A percentile compares a stretch with the other conserved stretches of the same genome.
Conservation (phyloP, 2,329 filamentous ascomycete genomes). For the Fusarium poae region DNA sequence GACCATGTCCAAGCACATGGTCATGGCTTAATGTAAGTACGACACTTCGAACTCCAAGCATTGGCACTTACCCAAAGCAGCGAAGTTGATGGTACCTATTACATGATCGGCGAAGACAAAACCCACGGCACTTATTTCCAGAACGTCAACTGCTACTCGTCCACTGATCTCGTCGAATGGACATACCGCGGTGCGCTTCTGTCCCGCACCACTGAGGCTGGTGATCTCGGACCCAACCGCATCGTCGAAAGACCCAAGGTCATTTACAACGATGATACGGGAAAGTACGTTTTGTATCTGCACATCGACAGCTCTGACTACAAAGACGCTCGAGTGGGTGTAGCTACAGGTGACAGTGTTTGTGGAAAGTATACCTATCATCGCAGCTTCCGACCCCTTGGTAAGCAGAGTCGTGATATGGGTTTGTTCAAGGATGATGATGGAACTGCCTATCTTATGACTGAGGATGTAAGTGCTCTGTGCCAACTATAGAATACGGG, state of each 20-base stretch:
- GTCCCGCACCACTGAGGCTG: slow-evolving; percentile 58
- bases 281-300: slow-evolving; percentile 76
- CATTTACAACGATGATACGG: slow-evolving; percentile 73
- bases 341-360: slow-evolving; percentile 69
- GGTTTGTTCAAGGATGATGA: slow-evolving; percentile 73
- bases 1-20: slow-evolving; percentile 76
- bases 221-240: slow-evolving; percentile 71
- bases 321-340: slow-evolving; percentile 72
- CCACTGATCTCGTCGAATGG: slow-evolving; percentile 73
- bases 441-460: slow-evolving; percentile 71
- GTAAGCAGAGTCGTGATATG: slow-evolving; percentile 65
- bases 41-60: fast-evolving
- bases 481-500: background rate
- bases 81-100: slow-evolving; percentile 67
- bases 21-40: slow-evolving; percentile 68
- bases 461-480: slow-evolving; percentile 65
- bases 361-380: slow-evolving; percentile 68
- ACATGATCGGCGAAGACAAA: slow-evolving; percentile 79
- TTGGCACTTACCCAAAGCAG: slow-evolving; percentile 1
- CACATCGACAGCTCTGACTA: slow-evolving; percentile 75
- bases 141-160: slow-evolving; percentile 77
- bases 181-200: slow-evolving; percentile 71
- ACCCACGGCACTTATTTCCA: slow-evolving; percentile 71
- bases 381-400: slow-evolving; percentile 54
- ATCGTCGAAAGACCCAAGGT: slow-evolving; percentile 77